A percentile compares a stretch with the other conserved stretches of the same genome.
Conservation (phyloP, 1,139 yeast genomes). For the Candida sanyaensis region DNA sequence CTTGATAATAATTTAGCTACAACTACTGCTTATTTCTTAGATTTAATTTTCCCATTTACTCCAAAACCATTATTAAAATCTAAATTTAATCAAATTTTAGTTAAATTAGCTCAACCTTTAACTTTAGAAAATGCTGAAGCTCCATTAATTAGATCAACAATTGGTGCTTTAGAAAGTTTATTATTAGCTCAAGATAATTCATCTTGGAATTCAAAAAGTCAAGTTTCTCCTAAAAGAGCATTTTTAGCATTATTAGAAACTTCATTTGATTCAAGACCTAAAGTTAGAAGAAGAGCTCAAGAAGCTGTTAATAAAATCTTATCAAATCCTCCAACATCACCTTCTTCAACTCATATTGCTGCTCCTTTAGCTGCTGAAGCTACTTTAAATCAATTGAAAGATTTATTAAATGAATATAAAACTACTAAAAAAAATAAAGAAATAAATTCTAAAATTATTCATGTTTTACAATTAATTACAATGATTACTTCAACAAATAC, state of each 20-base stretch:
- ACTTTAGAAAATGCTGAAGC: constrained; percentile 74
- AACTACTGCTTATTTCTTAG: constrained; percentile 79
- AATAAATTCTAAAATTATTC: constrained; percentile 62
- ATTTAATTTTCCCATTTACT: constrained; percentile 73
- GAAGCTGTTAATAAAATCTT: constrained; percentile 74
- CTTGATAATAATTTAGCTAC: constrained; percentile 66
- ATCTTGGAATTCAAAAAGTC: constrained; percentile 62
- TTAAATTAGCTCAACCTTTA: constrained; percentile 80
- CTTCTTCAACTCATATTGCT: constrained; percentile 77
- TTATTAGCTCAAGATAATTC: constrained; percentile 78
- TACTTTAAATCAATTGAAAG: constrained; percentile 55
- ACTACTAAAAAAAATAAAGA: constrained; percentile 40
- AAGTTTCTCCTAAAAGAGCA: constrained; percentile 80
- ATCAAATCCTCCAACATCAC: constrained; percentile 76
- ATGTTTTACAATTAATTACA: constrained; percentile 71
- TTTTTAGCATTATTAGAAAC: constrained; percentile 78
- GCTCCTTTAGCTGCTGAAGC: constrained; percentile 68
- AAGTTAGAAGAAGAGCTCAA: constrained; percentile 92
- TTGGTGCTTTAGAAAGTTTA: constrained; percentile 82
- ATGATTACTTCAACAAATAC: constrained; percentile 71
- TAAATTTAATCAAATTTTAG: constrained; percentile 74
- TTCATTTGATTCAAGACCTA: constrained; percentile 88
- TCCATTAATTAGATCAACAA: constrained; percentile 79
- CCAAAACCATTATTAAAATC: constrained; percentile 68
- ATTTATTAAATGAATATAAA: constrained; percentile 33